Evolutionary conservation across 495 filamentous ascomycete genomes (phyloP), one percentile per base, ranked within the genome.

Genomic region (Xylaria bambusicola): DNA sequence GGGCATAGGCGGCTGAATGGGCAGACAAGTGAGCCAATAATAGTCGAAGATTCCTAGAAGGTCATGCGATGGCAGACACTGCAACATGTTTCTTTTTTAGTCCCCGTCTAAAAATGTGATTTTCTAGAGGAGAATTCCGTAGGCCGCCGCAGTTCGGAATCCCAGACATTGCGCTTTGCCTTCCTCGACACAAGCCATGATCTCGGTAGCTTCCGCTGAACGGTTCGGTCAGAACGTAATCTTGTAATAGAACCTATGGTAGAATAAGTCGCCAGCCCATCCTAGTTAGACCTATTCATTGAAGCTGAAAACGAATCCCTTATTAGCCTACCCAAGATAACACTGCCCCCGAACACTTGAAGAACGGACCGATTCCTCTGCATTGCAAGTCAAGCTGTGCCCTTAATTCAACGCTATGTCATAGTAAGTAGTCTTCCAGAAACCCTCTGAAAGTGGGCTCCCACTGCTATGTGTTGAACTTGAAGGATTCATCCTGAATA

Each of bases 21-120:
- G n/a, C n/a, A n/a, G 52, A 33, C 52, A 7, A 15, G 12, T 6
- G 24, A 44, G 24, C 52, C 52, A 54, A 42, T 42, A 44, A 54
- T 44, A 54, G 52, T 31, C 42, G 23, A 33, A 18, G n/a, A n/a
- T n/a, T n/a, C n/a, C n/a, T n/a, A n/a, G n/a, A n/a, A n/a, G n/a
- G n/a, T n/a, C n/a, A n/a, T n/a, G n/a, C n/a, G n/a, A 41, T 26
- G 8, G 31, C 29, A 12, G 13, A 15, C 2, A 20, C 1, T n/a
- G 24, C 2, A 35, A 18, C 17, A 27, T 41, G 10, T 1, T 24
- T n/a, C 10, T 26, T 20, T 10, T 33, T 33, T 44, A 44, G 44
- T 42, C 26, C 24, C n/a, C 42, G 42, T 18, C 18, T n/a, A 36
- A 56, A 17, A 20, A 21, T 36, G 2, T 35, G 20, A n/a, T n/a